Conservation (phyloP, 805 yeast genomes). For the Dipodascopsis uninucleata region DNA sequence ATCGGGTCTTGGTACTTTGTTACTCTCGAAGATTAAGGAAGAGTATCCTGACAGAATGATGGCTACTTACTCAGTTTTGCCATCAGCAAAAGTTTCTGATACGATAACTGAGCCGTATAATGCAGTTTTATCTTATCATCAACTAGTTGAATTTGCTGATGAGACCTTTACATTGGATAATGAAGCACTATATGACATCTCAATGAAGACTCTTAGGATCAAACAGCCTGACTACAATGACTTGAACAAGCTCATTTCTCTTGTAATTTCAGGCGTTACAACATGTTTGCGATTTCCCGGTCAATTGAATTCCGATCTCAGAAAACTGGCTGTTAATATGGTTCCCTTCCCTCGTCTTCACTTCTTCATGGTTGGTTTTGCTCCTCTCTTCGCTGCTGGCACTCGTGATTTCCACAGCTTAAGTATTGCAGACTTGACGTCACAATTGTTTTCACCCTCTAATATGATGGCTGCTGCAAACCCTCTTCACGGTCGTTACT, state of each 20-base stretch:
- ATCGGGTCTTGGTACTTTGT: conserved; percentile 91
- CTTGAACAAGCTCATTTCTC: conserved; percentile 76
- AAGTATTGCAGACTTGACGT: conserved; percentile 87
- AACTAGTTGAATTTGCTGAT: conserved; percentile 83
- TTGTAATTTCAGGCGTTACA: conserved; percentile 94
- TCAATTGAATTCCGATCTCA: conserved; percentile 85
- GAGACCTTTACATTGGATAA: conserved; percentile 95
- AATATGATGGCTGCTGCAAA: conserved; percentile 96
- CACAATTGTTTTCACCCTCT: conserved; percentile 86
- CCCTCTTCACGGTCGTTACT: conserved; percentile 84
- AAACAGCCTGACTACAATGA: conserved; percentile 75
- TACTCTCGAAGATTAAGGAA: conserved; percentile 81
- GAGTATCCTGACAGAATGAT: conserved; percentile 94
- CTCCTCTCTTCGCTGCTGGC: conserved; percentile 77
- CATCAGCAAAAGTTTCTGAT: conserved; percentile 86
- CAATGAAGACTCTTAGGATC: conserved; percentile 79
- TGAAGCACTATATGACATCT: conserved; percentile 87
- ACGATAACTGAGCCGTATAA: conserved; percentile 95
- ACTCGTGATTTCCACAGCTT: conserved; percentile 79
- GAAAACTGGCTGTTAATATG: conserved; percentile 89
- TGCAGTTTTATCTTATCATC: conserved; percentile 86
- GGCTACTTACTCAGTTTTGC: conserved; percentile 91
- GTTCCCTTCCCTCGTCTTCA: conserved; percentile 95
- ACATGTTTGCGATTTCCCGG: conserved; percentile 94
- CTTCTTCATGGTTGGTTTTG: conserved; percentile 93